Percentiles rank a stretch among this genome's conserved stretches.
Conservation (phyloP, 768 basidiomycete species). For the Tulasnella sp. region DNA sequence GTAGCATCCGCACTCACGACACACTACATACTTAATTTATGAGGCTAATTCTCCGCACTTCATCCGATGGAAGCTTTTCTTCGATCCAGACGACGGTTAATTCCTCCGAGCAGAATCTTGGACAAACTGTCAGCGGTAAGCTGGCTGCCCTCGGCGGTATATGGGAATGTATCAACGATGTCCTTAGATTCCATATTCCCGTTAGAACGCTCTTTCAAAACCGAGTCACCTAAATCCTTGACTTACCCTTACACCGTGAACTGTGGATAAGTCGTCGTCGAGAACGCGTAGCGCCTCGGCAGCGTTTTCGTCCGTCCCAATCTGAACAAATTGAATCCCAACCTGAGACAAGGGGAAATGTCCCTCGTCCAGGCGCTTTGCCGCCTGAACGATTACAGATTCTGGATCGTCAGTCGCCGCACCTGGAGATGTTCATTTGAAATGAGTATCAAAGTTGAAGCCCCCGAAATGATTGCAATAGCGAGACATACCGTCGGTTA, state of each 20-base stretch:
- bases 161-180: constrained; percentile 61
- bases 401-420: constrained; percentile 19
- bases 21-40: neutral
- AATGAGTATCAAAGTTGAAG: too few relatives aligned
- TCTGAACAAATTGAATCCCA: constrained; percentile 29
- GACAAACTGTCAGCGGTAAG: constrained; percentile 39
- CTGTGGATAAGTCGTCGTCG: constrained; percentile 42
- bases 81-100: constrained; percentile 43
- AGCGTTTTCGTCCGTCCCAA: constrained; percentile 25
- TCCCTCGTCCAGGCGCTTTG: constrained; percentile 25
- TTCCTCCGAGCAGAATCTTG: constrained; percentile 56
- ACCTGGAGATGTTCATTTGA: constrained; percentile 14
- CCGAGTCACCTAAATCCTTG: neutral
- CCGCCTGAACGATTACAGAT: constrained; percentile 21
- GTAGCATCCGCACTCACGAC: too few relatives aligned
- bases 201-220: neutral
- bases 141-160: constrained; percentile 25
- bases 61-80: constrained; percentile 6
- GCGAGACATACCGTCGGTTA: constrained; percentile 49
- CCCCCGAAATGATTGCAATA: neutral
- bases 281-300: constrained; percentile 33
- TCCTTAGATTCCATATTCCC: constrained; percentile 31
- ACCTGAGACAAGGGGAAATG: constrained; percentile 29
- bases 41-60: neutral
- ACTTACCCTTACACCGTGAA: constrained; percentile 36